Percentiles rank a stretch among this genome's conserved stretches.
Evolutionary conservation across 2,329 filamentous ascomycete genomes (phyloP).

Genomic region (Biscogniauxia mediterranea): DNA sequence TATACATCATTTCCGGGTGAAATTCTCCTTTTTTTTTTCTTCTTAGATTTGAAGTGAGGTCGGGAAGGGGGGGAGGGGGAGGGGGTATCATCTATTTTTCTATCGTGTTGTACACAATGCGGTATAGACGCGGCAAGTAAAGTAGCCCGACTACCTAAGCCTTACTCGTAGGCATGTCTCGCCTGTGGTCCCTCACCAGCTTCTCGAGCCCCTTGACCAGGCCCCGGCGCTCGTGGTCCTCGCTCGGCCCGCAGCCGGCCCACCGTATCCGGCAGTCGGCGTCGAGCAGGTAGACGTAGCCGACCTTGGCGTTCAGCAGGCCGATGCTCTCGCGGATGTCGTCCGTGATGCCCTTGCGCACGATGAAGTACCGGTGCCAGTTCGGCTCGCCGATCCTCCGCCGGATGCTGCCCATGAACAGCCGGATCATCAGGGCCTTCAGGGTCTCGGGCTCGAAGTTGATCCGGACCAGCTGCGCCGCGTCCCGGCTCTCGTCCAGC

Average conservation of each 20-base stretch:
- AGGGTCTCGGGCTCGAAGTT: constrained; percentile 81
- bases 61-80: too few relatives aligned
- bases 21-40: too few relatives aligned
- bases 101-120: neutral
- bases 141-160: too few relatives aligned
- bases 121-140: neutral
- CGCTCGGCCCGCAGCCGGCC: constrained; percentile 77
- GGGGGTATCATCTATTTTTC: too few relatives aligned
- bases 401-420: constrained; percentile 56
- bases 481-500: constrained; percentile 50
- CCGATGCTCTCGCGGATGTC: constrained; percentile 63
- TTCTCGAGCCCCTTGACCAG: constrained; percentile 63
- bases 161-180: too few relatives aligned
- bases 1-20: too few relatives aligned
- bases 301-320: constrained; percentile 84
- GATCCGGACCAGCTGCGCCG: constrained; percentile 76
- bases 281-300: constrained; percentile 91
- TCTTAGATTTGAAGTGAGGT: too few relatives aligned
- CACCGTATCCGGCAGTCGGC: constrained; percentile 85
- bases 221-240: constrained; percentile 64
- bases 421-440: constrained; percentile 56
- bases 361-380: constrained; percentile 61
- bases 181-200: constrained; percentile 56
- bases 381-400: constrained; percentile 48
- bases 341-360: constrained; percentile 56